Conservation (phyloP, 2,329 filamentous ascomycete species). For the Colletotrichum tabaci region DNA sequence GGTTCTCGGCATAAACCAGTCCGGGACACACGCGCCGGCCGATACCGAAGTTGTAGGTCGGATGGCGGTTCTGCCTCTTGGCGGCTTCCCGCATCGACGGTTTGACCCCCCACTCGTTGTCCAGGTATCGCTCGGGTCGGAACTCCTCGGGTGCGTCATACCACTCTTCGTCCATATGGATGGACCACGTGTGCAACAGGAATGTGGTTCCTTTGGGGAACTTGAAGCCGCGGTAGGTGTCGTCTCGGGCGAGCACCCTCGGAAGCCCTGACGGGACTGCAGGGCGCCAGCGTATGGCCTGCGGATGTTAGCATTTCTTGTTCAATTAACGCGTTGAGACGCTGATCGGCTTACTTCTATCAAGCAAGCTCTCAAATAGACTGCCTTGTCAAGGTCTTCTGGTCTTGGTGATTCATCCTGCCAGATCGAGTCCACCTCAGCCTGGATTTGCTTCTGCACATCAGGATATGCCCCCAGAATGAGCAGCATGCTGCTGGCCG, state of each 20-base stretch:
- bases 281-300: constrained; percentile 54
- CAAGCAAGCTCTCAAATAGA: constrained; percentile 47
- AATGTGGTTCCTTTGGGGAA: constrained; percentile 65
- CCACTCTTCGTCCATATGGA: constrained; percentile 45
- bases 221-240: constrained; percentile 62
- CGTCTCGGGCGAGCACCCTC: constrained; percentile 63
- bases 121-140: constrained; percentile 48
- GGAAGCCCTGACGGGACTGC: constrained; percentile 60
- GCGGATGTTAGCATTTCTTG: constrained; percentile 26
- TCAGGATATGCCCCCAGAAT: constrained; percentile 46
- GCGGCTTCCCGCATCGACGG: constrained; percentile 23
- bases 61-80: constrained; percentile 40
- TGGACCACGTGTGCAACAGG: constrained; percentile 52
- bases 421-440: constrained; percentile 48
- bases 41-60: constrained; percentile 61
- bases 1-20: constrained; percentile 63
- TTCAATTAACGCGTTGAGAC: not conserved
- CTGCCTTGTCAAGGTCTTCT: constrained; percentile 45
- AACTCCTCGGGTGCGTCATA: constrained; percentile 48
- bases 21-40: constrained; percentile 65
- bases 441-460: constrained; percentile 45
- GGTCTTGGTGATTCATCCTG: constrained; percentile 48
- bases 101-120: constrained; percentile 35
- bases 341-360: constrained; percentile 29
- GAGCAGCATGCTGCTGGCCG: constrained; percentile 35